A percentile compares a stretch with the other conserved stretches of the same genome.
Evolutionary conservation across 768 basidiomycete genomes (phyloP).

Genomic region (Favolaschia claudopus): DNA sequence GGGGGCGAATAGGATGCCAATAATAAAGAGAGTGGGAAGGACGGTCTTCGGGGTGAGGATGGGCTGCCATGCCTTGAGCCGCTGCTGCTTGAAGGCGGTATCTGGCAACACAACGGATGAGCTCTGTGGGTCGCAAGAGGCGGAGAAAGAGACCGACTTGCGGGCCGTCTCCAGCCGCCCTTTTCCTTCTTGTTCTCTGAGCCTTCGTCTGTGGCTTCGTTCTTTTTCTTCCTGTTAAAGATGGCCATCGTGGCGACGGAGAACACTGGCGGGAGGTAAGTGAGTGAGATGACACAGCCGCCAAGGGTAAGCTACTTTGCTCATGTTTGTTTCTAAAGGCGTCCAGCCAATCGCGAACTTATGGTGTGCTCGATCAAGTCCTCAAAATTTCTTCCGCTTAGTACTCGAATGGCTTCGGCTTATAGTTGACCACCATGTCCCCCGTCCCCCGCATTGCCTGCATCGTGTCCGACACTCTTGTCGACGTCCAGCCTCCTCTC

Average conservation of each 20-base stretch:
- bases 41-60: slow-evolving; percentile 98
- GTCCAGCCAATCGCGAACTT: slow-evolving; percentile 5
- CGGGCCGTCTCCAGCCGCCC: slow-evolving; percentile 84
- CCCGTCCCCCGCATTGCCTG: slow-evolving; percentile 76
- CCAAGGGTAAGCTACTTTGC: too few species aligned
- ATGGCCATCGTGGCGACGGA: slow-evolving; percentile 53
- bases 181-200: slow-evolving; percentile 79
- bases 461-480: slow-evolving; percentile 69
- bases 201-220: slow-evolving; percentile 50
- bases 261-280: not conserved
- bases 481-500: slow-evolving; percentile 60
- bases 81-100: slow-evolving; percentile 99
- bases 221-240: slow-evolving; percentile 60
- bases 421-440: slow-evolving; percentile 26
- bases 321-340: too few species aligned
- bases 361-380: not conserved
- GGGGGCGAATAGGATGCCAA: slow-evolving; percentile 94
- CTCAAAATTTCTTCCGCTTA: slow-evolving; percentile 7
- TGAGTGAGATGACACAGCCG: too few species aligned
- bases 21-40: slow-evolving; percentile 93
- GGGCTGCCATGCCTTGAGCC: slow-evolving; percentile 99
- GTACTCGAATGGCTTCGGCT: not conserved
- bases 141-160: slow-evolving; percentile 61
- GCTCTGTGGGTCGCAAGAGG: slow-evolving; percentile 21
- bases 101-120: slow-evolving; percentile 61